Evolutionary conservation across 2,329 filamentous ascomycete species (phyloP).

Genomic region (Fusarium sp.): DNA sequence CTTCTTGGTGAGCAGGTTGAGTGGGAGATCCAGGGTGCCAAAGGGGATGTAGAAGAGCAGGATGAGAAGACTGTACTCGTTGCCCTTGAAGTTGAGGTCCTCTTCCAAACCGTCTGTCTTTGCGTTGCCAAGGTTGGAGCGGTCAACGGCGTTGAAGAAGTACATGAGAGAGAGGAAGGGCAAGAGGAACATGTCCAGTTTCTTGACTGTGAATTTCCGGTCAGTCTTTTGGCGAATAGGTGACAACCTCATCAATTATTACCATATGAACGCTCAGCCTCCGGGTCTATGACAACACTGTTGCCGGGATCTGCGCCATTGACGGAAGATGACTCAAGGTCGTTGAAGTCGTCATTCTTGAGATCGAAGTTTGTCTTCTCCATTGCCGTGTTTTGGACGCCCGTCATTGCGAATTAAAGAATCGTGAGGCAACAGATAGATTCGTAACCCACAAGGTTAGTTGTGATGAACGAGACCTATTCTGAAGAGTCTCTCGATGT

Average conservation of each 20-base stretch:
- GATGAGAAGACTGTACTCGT: conserved; percentile 41
- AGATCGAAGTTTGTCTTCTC: background rate
- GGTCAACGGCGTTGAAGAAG: conserved; percentile 2
- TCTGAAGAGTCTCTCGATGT: background rate
- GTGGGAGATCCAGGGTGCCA: conserved; percentile 40
- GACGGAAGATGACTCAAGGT: background rate
- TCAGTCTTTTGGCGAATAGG: background rate
- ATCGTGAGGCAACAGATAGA: background rate
- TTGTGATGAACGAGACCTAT: background rate
- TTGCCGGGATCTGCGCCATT: background rate
- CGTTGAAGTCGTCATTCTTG: background rate
- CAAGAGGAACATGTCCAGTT: background rate
- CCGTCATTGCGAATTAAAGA: background rate
- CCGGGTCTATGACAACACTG: background rate
- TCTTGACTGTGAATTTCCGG: background rate
- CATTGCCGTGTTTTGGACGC: background rate
- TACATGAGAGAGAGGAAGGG: background rate
- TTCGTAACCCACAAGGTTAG: background rate
- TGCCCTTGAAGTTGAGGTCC: conserved; percentile 6
- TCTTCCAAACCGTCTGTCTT: conserved; percentile 1
- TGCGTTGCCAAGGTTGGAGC: conserved; percentile 10
- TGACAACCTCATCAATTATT: background rate
- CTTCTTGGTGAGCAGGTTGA: conserved; percentile 36
- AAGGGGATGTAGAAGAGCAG: conserved; percentile 50
- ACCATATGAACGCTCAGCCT: background rate